phyloP scores from a whole-genome alignment of 306 rosid genomes.

The Clitoria ternatea region DNA sequence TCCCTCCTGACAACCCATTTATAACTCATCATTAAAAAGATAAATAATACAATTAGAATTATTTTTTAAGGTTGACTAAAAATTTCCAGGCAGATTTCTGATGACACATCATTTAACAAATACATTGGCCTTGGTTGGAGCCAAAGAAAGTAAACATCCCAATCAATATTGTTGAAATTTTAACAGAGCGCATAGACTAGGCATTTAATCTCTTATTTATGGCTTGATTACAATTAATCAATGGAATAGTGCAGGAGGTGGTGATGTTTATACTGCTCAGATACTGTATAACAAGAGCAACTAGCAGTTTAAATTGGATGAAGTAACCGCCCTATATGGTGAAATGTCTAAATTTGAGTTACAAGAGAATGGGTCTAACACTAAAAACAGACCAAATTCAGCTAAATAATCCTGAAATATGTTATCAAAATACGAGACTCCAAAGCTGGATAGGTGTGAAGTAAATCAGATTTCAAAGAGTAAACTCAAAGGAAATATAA shows the following conservation, averaged over 20 bases:
- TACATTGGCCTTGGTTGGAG: background rate
- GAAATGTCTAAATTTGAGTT: background rate
- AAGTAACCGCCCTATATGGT: background rate
- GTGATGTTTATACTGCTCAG: background rate
- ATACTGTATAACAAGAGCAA: background rate
- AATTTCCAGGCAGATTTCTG: conserved; percentile 1
- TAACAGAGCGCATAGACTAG: background rate
- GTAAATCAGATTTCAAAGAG: background rate
- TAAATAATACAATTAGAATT: background rate
- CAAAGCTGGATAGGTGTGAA: background rate
- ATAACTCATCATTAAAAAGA: conserved; percentile 20
- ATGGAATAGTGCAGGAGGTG: background rate
- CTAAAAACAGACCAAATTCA: conserved; percentile 6
- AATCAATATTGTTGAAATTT: background rate
- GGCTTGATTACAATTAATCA: background rate
- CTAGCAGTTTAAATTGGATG: conserved; percentile 2
- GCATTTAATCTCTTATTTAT: background rate
- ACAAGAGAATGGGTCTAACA: background rate
- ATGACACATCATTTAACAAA: background rate
- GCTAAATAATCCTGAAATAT: background rate
- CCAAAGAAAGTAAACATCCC: background rate
- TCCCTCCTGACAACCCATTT: conserved; percentile 49
- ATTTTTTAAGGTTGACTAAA: conserved; percentile 1
- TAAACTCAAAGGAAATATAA: conserved; percentile 5
- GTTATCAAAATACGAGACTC: background rate